Evolutionary conservation across 2,329 filamentous ascomycete genomes (phyloP).

Genomic region (Aspergillus sp.): DNA sequence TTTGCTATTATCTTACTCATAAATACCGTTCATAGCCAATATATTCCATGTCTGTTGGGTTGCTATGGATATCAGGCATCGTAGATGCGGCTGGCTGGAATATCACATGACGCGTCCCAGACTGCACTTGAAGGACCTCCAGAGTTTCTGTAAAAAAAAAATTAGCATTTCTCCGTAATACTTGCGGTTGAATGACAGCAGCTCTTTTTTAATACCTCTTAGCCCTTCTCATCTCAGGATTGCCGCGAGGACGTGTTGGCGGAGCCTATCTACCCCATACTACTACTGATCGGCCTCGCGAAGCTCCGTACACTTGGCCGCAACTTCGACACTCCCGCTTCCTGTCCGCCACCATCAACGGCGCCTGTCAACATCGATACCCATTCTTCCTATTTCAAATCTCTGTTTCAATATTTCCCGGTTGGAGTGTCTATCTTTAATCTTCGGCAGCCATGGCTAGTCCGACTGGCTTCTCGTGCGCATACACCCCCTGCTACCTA

Average conservation of each 20-base stretch:
- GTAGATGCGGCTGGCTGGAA: too few relatives aligned
- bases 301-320: constrained; percentile 1
- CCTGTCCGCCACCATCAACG: background rate
- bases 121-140: too few relatives aligned
- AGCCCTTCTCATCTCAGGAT: background rate
- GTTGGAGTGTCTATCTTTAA: constrained; percentile 4
- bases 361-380: background rate
- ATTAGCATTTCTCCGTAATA: too few relatives aligned
- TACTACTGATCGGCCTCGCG: background rate
- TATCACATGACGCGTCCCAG: too few relatives aligned
- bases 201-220: too few relatives aligned
- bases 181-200: too few relatives aligned
- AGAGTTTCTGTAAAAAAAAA: too few relatives aligned
- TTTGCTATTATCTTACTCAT: too few relatives aligned
- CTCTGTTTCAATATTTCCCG: constrained; percentile 1
- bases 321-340: constrained; percentile 1
- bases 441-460: constrained; percentile 38
- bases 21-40: too few relatives aligned
- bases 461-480: constrained; percentile 41
- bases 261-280: constrained; percentile 1
- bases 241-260: background rate
- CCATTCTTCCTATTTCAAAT: background rate
- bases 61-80: too few relatives aligned
- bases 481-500: constrained; percentile 13
- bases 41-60: too few relatives aligned